Base-by-base conservation (phyloP, 1,284 basidiomycete species). In the Apiotrichum domesticum region DNA sequence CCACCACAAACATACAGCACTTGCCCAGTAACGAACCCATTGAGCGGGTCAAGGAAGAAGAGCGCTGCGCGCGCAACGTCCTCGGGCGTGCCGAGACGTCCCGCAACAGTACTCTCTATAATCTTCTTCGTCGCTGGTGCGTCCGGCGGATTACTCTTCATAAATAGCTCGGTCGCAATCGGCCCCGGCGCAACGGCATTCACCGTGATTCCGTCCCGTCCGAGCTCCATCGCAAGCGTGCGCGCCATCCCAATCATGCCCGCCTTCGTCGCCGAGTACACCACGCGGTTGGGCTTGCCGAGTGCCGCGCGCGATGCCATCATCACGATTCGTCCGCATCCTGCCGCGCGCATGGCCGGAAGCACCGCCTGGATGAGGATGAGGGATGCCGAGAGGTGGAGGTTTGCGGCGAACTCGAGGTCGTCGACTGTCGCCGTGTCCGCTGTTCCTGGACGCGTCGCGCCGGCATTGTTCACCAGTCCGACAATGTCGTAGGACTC, bases 161-260 rank as follows among this genome's bases (percentile, higher is more conserved):
- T 77, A 71, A 59, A 59, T 66, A 77, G 71, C 68, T 94, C 90
- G 37, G 91, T 94, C n/a, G 84, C 83, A 66, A 95, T 87, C 74
- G 95, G 94, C 15, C 92, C 92, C 21, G 92, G 92, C 53, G 87
- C 87, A 63, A 97, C 90, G 47, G 82, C 67, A 73, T 94, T 93
- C 45, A 95, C 90, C 69, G 92, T 88, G 57, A 96, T 84, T 63
- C 90, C 90, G 69, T 90, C 84, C 65, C 83, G 81, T 47, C 83
- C 81, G 84, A 87, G 88, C 66, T 88, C 87, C 72, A 82, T 81
- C 32, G 75, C 77, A 43, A 80, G 70, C 9, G 78, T 71, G 56
- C 78, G 78, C 64, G 77, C 81, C 71, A 90, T 86, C 8, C 87
- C 88, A 48, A 90, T 79, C 34, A 89, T 90, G 52, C 90, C 92